These are phyloP conservation scores for Fusarium sp. DNA, from an alignment of 2,329 filamentous ascomycete species.

Conservation along the genomic window DNA sequence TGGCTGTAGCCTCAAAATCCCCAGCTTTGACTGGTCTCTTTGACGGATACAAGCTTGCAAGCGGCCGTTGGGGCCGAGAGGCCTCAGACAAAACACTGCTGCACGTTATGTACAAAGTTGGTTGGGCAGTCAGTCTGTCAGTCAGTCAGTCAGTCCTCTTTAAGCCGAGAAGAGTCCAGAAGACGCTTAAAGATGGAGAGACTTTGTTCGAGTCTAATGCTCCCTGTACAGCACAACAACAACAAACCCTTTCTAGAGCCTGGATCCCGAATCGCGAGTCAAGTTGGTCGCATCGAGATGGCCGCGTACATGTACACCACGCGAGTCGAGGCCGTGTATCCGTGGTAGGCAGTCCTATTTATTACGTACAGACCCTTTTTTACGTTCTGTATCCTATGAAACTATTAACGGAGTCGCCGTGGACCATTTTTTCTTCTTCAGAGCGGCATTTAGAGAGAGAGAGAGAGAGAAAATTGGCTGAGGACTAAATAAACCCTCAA, in stretches of 20 bases:
- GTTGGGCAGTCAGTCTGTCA: too few species aligned
- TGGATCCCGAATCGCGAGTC: slow-evolving; percentile 20
- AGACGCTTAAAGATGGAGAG: background rate
- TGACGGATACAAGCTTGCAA: slow-evolving; percentile 10
- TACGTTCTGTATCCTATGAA: background rate
- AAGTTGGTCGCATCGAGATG: slow-evolving; percentile 17
- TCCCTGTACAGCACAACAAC: too few species aligned
- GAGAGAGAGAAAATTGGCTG: slow-evolving; percentile 4
- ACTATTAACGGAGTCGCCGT: slow-evolving; percentile 14
- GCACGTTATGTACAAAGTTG: slow-evolving; percentile 1
- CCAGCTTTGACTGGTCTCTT: background rate
- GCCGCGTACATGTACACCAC: background rate
- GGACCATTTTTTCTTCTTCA: slow-evolving; percentile 7
- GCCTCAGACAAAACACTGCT: slow-evolving; percentile 7
- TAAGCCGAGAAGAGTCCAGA: slow-evolving; percentile 16
- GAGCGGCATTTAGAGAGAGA: slow-evolving; percentile 21
- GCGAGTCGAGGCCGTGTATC: slow-evolving; percentile 28
- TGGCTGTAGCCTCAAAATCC: slow-evolving; percentile 6
- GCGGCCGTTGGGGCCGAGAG: slow-evolving; percentile 21
- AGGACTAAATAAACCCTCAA: slow-evolving; percentile 18
- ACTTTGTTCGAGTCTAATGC: background rate
- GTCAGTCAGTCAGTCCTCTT: slow-evolving; percentile 4
- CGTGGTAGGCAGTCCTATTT: slow-evolving; percentile 1
- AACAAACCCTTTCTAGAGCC: background rate
- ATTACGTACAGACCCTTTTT: slow-evolving; percentile 33